Evolutionary conservation across 805 yeast genomes (phyloP), one percentile per base, ranked within the genome.

Genomic region (Saturnispora besseyi): DNA sequence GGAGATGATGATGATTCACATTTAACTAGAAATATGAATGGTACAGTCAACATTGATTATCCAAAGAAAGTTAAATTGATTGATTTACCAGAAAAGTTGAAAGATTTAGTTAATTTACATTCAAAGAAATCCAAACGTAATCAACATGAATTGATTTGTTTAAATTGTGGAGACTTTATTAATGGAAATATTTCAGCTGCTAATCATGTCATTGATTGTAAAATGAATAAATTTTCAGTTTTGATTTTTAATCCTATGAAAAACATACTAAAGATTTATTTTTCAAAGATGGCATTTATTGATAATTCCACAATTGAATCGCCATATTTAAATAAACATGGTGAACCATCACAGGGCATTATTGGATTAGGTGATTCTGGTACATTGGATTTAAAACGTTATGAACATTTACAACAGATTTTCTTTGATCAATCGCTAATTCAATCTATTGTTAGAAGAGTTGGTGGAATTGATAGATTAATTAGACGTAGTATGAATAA

Each of bases 251-350:
- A 63, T 11, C 68, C 68, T 12, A 56, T 55, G 48, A 53, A 58
- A 12, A 63, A 64, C 50, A 18, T 18, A 6, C 12, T 59, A 9
- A 37, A 50, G 33, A 36, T 55, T 51, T 28, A 55, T 48, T 36
- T 60, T 48, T 32, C 44, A 3, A 18, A 24, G 4, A 28, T 46
- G 37, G 41, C 45, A 13, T 21, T 48, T 51, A 37, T 53, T 32
- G 15, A 60, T 36, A 51, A 45, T 51, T 64, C 50, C 49, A 64
- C 62, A 22, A 67, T 70, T 77, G 54, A 76, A 76, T 49, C 87
- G 0, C 93, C 91, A 12, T 86, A 84, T 59, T 66, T 86, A 60
- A 84, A 87, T 49, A 70, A 72, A 5, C 89, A 84, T 63, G 95
- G 95, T 22, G 93, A 86, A 62, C 75, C 82, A 3, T 84, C 84